Evolutionary conservation across 768 basidiomycete genomes (phyloP).

Genomic region (Naganishia randhawae): DNA sequence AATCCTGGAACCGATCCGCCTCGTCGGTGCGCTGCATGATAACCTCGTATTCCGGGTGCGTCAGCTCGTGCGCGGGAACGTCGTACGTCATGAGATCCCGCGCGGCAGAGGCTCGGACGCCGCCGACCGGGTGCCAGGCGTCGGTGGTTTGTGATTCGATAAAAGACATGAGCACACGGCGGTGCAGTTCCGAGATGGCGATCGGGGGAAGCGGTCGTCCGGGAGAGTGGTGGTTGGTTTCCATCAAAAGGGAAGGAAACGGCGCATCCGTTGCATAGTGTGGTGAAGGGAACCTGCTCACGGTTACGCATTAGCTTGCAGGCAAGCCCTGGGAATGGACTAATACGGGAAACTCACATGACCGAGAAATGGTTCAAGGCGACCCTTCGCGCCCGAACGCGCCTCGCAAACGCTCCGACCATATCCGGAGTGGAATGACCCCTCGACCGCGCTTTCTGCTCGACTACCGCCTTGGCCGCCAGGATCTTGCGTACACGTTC

Average conservation of each 20-base stretch:
- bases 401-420: conserved; percentile 42
- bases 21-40: conserved; percentile 11
- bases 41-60: conserved; percentile 29
- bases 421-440: conserved; percentile 48
- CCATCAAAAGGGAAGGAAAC: conserved; percentile 40
- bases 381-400: conserved; percentile 39
- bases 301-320: background rate
- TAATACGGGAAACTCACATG: conserved; percentile 36
- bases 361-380: conserved; percentile 50
- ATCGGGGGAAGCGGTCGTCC: conserved; percentile 33
- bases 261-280: conserved; percentile 39
- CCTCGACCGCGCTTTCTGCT: conserved; percentile 40
- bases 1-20: conserved; percentile 18
- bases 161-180: conserved; percentile 43
- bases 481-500: conserved; percentile 18
- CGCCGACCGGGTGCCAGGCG: conserved; percentile 30
- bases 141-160: conserved; percentile 43
- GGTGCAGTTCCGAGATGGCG: conserved; percentile 39
- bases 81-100: conserved; percentile 45
- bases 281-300: conserved; percentile 44
- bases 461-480: conserved; percentile 31
- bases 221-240: conserved; percentile 37
- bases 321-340: background rate
- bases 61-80: conserved; percentile 42
- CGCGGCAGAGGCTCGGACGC: conserved; percentile 35